Percentiles rank a stretch among this genome's conserved stretches.
Conservation (phyloP, 1,139 yeast species). For the Meyerozyma carpophila region DNA sequence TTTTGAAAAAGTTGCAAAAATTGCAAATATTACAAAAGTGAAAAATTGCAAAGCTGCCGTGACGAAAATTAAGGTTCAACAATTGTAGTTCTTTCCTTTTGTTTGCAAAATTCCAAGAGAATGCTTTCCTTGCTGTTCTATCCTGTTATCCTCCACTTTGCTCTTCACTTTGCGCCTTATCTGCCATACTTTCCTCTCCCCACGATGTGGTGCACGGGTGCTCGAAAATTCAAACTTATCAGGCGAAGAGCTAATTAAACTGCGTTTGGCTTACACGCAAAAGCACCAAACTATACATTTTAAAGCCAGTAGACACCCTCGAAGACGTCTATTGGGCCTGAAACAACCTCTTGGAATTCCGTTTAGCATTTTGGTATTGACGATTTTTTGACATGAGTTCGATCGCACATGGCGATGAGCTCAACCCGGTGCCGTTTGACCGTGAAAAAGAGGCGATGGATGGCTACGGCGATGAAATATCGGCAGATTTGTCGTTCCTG, state of each 20-base stretch:
- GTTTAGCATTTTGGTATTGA: background rate
- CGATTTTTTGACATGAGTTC: background rate
- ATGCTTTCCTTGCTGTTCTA: background rate
- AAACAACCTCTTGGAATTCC: background rate
- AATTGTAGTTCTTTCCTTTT: background rate
- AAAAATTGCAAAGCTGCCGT: background rate
- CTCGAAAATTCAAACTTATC: background rate
- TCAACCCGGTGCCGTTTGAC: background rate
- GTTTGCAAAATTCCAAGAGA: background rate
- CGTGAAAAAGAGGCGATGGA: background rate
- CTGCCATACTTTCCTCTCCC: background rate
- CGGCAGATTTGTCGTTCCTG: background rate
- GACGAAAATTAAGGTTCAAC: background rate
- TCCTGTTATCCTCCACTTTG: background rate
- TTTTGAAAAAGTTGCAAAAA: background rate
- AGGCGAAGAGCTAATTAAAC: background rate
- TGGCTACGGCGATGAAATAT: background rate
- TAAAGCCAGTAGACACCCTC: background rate
- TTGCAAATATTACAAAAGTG: background rate
- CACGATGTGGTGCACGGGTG: conserved; percentile 1
- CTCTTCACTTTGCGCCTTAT: no score
- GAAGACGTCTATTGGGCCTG: background rate
- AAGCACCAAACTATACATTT: background rate
- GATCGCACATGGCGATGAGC: background rate
- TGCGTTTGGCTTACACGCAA: background rate